Evolutionary conservation across 1,139 yeast species (phyloP).

Genomic region (Torulaspora globosa): DNA sequence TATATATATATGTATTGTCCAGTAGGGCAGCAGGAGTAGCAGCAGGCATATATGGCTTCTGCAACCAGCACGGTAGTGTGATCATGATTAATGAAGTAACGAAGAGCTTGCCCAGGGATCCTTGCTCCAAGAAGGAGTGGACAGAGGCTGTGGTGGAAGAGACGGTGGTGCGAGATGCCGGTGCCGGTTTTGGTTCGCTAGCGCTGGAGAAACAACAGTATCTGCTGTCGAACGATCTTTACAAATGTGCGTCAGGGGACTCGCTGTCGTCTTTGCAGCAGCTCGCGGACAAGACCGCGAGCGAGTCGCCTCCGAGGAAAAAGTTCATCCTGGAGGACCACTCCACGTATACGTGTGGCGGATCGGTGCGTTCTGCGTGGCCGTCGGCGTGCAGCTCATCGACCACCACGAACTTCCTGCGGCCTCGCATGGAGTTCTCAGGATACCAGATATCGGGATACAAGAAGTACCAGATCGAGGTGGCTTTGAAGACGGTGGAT

Average conservation of each 20-base stretch:
- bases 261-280: slow-evolving; percentile 24
- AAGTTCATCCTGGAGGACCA: slow-evolving; percentile 8
- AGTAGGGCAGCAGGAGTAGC: no score
- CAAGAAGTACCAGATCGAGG: slow-evolving; percentile 35
- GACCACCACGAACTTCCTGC: slow-evolving; percentile 22
- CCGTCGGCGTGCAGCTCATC: slow-evolving; percentile 3
- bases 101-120: slow-evolving; percentile 3
- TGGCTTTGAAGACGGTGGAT: slow-evolving; percentile 29
- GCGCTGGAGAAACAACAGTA: slow-evolving; percentile 11
- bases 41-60: no score
- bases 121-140: neutral
- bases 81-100: slow-evolving; percentile 15
- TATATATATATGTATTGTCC: neutral
- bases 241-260: slow-evolving; percentile 23
- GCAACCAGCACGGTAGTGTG: neutral
- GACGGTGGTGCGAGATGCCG: neutral
- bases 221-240: slow-evolving; percentile 10
- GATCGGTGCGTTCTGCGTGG: neutral
- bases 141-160: neutral
- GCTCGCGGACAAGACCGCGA: slow-evolving; percentile 10
- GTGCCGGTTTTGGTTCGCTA: slow-evolving; percentile 2
- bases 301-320: slow-evolving; percentile 9
- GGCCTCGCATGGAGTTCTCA: slow-evolving; percentile 30
- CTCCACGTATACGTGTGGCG: slow-evolving; percentile 7
- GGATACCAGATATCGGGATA: slow-evolving; percentile 38